Base-by-base conservation (phyloP, 1,139 yeast genomes). In the Nakaseomyces kungkrabaensis region DNA sequence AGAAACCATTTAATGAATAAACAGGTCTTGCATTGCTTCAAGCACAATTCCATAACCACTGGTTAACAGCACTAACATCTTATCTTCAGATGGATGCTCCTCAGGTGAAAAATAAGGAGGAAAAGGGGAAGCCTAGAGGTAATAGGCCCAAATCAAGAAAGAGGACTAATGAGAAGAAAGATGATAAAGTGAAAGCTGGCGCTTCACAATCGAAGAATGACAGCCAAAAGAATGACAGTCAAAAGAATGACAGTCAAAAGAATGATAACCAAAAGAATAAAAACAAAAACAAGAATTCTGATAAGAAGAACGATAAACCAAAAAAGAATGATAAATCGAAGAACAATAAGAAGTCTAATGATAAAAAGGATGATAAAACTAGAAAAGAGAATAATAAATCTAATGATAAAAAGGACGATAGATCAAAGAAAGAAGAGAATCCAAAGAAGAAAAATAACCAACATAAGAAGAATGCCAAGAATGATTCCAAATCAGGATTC, bases 371-470 rank as follows among this genome's bases (percentile, higher is more conserved):
- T 7, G 9, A 6, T 29, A 29, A 29, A 9, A 29, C 9, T 29
- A 29, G 9, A 9, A 29, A 29, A 9, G 9, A 29, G 31, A 9
- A 29, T 29, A 9, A 7, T 9, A 9, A 49, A 43, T 26, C 38
- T 42, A 26, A 43, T 31, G 10, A 31, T 7, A 11, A 46, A 41
- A 29, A 29, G 31, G 6, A 6, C 9, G 22, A 17, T 17, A 17
- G 22, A 17, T 3, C 22, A 17, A 17, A 17, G 3, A 17, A 17
- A 17, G 22, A 17, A 17, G 22, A 17, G 3, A 17, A 17, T 17
- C 22, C 22, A 31, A 29, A 27, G 22, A 41, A 37, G 11, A 29
- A 48, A 13, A 50, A 43, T 25, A 37, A 43, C 27, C 51, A 50
- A 10, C 25, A 34, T 5, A 50, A 43, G 37, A 50, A 40, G 13